Conservation (phyloP, 2,329 filamentous ascomycete species). For the Xylariales sp. region DNA sequence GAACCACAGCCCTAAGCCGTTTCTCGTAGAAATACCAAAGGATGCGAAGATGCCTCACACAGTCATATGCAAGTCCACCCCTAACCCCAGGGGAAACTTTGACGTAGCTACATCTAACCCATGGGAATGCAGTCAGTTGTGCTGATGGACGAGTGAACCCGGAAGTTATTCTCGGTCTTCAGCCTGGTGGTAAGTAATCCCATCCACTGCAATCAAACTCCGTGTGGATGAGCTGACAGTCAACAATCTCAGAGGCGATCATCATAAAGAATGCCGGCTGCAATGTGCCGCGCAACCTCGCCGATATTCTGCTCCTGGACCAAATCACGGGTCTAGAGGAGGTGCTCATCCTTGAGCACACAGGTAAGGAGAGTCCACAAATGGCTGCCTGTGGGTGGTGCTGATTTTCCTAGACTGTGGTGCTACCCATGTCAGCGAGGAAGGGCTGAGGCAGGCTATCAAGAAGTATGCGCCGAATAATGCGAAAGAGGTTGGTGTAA, state of each 20-base stretch:
- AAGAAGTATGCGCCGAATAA: slow-evolving; percentile 14
- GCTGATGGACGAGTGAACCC: not conserved
- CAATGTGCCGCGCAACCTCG: slow-evolving; percentile 15
- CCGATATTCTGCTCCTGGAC: slow-evolving; percentile 19
- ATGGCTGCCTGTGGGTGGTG: no score
- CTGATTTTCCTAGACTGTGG: slow-evolving; percentile 23
- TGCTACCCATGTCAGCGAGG: slow-evolving; percentile 17
- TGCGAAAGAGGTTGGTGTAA: slow-evolving; percentile 17
- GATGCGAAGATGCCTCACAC: not conserved
- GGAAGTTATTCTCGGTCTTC: not conserved
- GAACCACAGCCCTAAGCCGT: not conserved
- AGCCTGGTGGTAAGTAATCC: slow-evolving; percentile 1
- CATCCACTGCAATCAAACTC: not conserved
- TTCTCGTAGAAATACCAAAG: not conserved
- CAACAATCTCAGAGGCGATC: slow-evolving; percentile 11
- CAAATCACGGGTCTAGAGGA: slow-evolving; percentile 15
- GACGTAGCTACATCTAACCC: not conserved
- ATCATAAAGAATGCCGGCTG: slow-evolving; percentile 19
- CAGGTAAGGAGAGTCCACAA: slow-evolving; percentile 19
- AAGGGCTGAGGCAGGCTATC: slow-evolving; percentile 14
- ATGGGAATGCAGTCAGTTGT: not conserved
- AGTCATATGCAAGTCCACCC: not conserved
- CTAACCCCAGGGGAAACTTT: not conserved
- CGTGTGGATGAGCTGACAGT: slow-evolving; percentile 1
- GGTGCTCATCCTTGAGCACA: slow-evolving; percentile 24